Evolutionary conservation across 768 basidiomycete species (phyloP).

Genomic region (Boletus subparvulus): DNA sequence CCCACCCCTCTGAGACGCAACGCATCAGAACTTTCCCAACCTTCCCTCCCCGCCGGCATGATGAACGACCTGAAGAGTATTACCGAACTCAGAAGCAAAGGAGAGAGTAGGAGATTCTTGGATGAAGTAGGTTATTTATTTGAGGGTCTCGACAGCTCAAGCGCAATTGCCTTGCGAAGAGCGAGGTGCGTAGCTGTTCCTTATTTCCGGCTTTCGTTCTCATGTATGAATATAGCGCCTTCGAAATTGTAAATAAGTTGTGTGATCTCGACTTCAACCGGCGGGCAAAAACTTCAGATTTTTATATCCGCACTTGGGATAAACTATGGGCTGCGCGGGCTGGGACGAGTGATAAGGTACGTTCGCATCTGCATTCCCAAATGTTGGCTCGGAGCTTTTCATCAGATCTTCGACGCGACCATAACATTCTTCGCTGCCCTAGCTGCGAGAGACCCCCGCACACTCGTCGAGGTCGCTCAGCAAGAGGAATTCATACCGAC

Average conservation of each 20-base stretch:
- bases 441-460: constrained; percentile 56
- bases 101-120: constrained; percentile 74
- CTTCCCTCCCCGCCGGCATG: constrained; percentile 52
- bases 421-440: constrained; percentile 62
- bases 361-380: constrained; percentile 19
- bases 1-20: constrained; percentile 17
- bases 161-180: constrained; percentile 56
- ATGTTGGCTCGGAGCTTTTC: not conserved
- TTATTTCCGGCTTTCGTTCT: not conserved
- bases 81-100: constrained; percentile 76
- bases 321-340: constrained; percentile 57
- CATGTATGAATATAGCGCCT: constrained; percentile 47
- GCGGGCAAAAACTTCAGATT: constrained; percentile 76
- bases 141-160: constrained; percentile 65
- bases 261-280: constrained; percentile 75
- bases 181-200: constrained; percentile 51
- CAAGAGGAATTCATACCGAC: constrained; percentile 37
- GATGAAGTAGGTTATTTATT: constrained; percentile 86
- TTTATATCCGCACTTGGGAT: constrained; percentile 68
- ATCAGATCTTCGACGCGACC: constrained; percentile 63
- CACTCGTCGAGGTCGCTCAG: constrained; percentile 54
- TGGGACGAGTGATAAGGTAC: constrained; percentile 59
- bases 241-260: constrained; percentile 74
- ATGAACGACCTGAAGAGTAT: constrained; percentile 79
- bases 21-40: constrained; percentile 38